Evolutionary conservation across 352 stramenopile genomes (phyloP), one percentile per base, ranked within the genome.

Genomic region (Aphanomyces stellatus): DNA sequence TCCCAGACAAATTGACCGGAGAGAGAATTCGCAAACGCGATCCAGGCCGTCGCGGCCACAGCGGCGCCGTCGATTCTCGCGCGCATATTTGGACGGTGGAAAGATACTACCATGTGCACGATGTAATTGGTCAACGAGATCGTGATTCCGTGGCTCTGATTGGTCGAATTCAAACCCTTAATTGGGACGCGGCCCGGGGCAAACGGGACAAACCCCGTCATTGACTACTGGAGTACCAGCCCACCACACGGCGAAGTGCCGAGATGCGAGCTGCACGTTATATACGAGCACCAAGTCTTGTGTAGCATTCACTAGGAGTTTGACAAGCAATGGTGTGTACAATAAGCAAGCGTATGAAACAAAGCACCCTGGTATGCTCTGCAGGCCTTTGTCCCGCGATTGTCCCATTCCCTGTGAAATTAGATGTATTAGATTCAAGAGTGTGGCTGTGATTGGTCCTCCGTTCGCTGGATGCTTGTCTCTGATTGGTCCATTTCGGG

Each of bases 1-100:
- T 97, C 88, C 89, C 88, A 96, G 17, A 95, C 85, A 67, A 96
- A 95, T 4, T 72, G 76, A 53, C 85, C 87, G 28, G 60, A 19
- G 22, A 78, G 72, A 13, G 82, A 77, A 51, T 77, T 85, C 72
- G 73, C 78, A 13, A 81, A 74, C 0, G 84, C 76, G 10, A 76
- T 33, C n/a, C 86, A 60, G 11, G 76, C 78, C 2, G 75, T 53
- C 0, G 75, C 15, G 7, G 69, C 72, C 4, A 90, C 72, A 6
- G 55, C n/a, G n/a, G n/a, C n/a, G n/a, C n/a, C n/a, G n/a, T n/a
- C n/a, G n/a, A n/a, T n/a, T n/a, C n/a, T n/a, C n/a, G n/a, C n/a
- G n/a, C n/a, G n/a, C n/a, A n/a, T n/a, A n/a, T n/a, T n/a, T n/a
- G n/a, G n/a, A n/a, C n/a, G n/a, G n/a, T n/a, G n/a, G n/a, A n/a